These are phyloP conservation scores for Starmerella floricola DNA, from an alignment of 805 yeast species.

Conservation along the genomic window DNA sequence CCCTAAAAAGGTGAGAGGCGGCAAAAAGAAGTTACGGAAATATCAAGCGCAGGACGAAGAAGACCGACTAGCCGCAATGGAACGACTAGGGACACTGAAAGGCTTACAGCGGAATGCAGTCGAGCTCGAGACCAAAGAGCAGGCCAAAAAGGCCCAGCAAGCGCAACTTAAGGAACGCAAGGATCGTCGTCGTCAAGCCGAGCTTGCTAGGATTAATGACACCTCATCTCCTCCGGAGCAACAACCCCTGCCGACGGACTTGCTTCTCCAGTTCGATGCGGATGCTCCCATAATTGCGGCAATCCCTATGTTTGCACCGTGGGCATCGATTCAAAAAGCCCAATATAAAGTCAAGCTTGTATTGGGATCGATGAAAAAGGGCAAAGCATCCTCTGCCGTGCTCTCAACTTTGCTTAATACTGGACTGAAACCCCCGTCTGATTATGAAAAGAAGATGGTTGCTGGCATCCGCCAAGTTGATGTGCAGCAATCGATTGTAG, in stretches of 20 bases:
- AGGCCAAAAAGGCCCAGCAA: constrained; percentile 29
- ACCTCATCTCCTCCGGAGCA: constrained; percentile 28
- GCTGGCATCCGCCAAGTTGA: constrained; percentile 14
- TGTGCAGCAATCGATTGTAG: constrained; percentile 17
- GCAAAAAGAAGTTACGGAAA: constrained; percentile 66
- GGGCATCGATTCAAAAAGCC: constrained; percentile 62
- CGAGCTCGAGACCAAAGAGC: constrained; percentile 30
- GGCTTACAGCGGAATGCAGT: constrained; percentile 33
- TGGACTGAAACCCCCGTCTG: constrained; percentile 6
- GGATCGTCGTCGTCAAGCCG: constrained; percentile 36
- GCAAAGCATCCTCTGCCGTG: constrained; percentile 67
- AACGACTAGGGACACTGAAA: constrained; percentile 73
- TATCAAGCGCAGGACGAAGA: constrained; percentile 89
- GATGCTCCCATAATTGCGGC: constrained; percentile 49
- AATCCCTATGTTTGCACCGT: constrained; percentile 86
- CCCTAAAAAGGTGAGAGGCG: constrained; percentile 51
- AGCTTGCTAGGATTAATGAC: constrained; percentile 33
- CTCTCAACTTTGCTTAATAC: constrained; percentile 39
- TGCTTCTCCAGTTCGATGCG: constrained; percentile 24
- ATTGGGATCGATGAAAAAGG: constrained; percentile 73
- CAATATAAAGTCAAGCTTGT: constrained; percentile 74
- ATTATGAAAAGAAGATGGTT: constrained; percentile 9
- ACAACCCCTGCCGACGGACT: constrained; percentile 37
- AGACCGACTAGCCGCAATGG: constrained; percentile 62
- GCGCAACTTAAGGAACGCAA: constrained; percentile 30